Evolutionary conservation across 2,329 filamentous ascomycete genomes (phyloP).

Genomic region (Ophiostoma sp.): DNA sequence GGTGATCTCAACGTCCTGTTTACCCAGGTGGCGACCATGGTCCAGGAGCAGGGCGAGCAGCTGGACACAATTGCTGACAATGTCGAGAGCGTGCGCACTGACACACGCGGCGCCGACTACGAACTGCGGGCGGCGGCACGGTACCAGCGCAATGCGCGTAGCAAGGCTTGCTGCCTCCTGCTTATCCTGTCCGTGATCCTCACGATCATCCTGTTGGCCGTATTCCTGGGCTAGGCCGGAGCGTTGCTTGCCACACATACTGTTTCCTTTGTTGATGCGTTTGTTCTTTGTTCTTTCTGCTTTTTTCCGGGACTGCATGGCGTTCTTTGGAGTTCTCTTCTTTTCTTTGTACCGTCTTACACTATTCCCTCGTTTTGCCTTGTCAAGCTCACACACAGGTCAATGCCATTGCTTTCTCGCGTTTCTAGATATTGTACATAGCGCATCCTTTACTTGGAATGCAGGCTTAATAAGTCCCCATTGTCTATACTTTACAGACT

Average conservation of each 20-base stretch:
- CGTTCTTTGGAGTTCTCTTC: background rate
- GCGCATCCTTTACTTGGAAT: background rate
- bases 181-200: conserved; percentile 84
- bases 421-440: background rate
- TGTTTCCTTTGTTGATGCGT: background rate
- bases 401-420: background rate
- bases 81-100: conserved; percentile 72
- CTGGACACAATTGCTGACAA: conserved; percentile 85
- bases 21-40: conserved; percentile 95
- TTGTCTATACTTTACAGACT: background rate
- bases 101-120: conserved; percentile 77
- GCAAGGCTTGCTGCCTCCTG: conserved; percentile 88
- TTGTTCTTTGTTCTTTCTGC: background rate
- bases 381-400: background rate
- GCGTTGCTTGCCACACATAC: background rate
- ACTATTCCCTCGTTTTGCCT: conserved; percentile 4
- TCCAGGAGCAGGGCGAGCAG: conserved; percentile 85
- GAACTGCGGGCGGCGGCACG: conserved; percentile 80
- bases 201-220: conserved; percentile 82
- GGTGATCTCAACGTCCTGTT: conserved; percentile 95
- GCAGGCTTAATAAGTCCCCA: background rate
- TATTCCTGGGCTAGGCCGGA: conserved; percentile 59
- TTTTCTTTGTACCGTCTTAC: background rate
- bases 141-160: conserved; percentile 92
- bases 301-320: conserved; percentile 4